Conservation (phyloP, 345 rosid genomes). For the Euphorbia tirucalli region DNA sequence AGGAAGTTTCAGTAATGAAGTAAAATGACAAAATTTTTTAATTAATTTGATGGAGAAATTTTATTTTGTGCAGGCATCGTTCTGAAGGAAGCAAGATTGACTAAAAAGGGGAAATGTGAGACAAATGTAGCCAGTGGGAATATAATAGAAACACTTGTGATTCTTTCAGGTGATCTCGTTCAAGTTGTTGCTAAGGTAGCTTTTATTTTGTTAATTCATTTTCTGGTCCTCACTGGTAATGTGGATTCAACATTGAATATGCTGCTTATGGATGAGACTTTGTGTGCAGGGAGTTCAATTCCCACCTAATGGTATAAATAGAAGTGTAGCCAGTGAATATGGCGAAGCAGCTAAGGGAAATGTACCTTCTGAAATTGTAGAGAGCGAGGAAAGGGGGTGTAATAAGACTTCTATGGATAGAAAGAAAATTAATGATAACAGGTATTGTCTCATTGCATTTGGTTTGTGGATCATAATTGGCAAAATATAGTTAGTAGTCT, state of each 20-base stretch:
- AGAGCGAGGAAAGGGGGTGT: slow-evolving; percentile 24
- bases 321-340: slow-evolving; percentile 36
- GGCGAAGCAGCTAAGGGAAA: slow-evolving; percentile 41
- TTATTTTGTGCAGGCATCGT: slow-evolving; percentile 56
- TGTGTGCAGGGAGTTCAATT: slow-evolving; percentile 54
- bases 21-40: not conserved
- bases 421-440: slow-evolving; percentile 35
- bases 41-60: not conserved
- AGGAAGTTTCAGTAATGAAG: not conserved
- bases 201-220: slow-evolving; percentile 1
- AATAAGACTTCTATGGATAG: slow-evolving; percentile 24
- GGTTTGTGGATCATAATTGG: not conserved
- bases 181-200: slow-evolving; percentile 80
- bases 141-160: slow-evolving; percentile 65
- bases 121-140: slow-evolving; percentile 53
- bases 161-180: slow-evolving; percentile 64
- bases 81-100: slow-evolving; percentile 76
- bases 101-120: slow-evolving; percentile 60
- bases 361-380: slow-evolving; percentile 26
- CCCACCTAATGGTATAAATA: slow-evolving; percentile 45
- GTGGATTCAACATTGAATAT: slow-evolving; percentile 4
- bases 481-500: not conserved
- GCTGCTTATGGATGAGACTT: slow-evolving; percentile 13
- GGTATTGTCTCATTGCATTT: slow-evolving; percentile 36
- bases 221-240: slow-evolving; percentile 12